Evolutionary conservation across 805 yeast species (phyloP).

Genomic region (Candida nemodendra): DNA sequence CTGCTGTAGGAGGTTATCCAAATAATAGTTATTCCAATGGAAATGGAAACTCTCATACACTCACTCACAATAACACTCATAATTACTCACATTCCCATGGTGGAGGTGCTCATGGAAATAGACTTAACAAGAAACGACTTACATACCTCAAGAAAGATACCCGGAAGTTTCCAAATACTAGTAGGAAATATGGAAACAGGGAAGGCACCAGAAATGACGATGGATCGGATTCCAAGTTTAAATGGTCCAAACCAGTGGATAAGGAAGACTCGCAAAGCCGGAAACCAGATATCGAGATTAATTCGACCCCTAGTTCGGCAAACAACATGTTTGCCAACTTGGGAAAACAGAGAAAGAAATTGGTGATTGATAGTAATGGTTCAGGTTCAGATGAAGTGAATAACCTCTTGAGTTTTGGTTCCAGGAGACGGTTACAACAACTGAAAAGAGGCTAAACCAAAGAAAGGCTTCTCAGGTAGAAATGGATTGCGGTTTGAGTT

Average conservation of each 20-base stretch:
- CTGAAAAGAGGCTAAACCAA: slow-evolving; percentile 8
- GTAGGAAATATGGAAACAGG: slow-evolving; percentile 6
- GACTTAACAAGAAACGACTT: slow-evolving; percentile 9
- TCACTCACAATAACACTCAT: slow-evolving; percentile 3
- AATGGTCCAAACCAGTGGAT: slow-evolving; percentile 4
- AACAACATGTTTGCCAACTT: slow-evolving; percentile 24
- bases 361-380: slow-evolving; percentile 24
- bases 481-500: no score
- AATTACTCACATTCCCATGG: slow-evolving; percentile 4
- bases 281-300: neutral
- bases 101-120: slow-evolving; percentile 1
- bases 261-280: slow-evolving; percentile 4
- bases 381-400: slow-evolving; percentile 27
- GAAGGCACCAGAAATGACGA: neutral
- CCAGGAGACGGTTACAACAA: slow-evolving; percentile 23
- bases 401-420: slow-evolving; percentile 26
- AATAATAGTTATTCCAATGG: slow-evolving; percentile 1
- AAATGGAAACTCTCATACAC: slow-evolving; percentile 1
- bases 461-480: no score
- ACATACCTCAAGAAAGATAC: slow-evolving; percentile 9
- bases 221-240: slow-evolving; percentile 1
- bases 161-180: slow-evolving; percentile 7
- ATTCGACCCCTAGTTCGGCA: neutral
- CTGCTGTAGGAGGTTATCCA: neutral
- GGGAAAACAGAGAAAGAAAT: slow-evolving; percentile 30